phyloP scores from a whole-genome alignment of 108 stramenopile genomes.

The Pseudonitzschia pungens region DNA sequence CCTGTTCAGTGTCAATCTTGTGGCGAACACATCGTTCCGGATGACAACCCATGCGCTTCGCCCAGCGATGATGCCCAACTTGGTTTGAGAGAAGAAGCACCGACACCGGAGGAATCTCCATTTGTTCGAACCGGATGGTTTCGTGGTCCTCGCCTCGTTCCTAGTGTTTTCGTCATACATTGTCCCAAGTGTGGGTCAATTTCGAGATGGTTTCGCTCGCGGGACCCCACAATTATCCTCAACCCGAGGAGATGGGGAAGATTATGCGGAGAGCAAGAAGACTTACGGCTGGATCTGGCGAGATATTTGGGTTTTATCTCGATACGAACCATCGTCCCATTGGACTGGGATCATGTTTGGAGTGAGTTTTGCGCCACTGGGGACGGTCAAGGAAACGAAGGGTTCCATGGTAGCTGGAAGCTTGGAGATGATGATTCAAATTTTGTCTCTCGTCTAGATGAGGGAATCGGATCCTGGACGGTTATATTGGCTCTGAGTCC shows the following conservation, averaged over 20 bases:
- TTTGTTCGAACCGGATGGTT: slow-evolving; percentile 45
- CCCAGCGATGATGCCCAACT: slow-evolving; percentile 23
- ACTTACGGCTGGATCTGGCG: slow-evolving; percentile 43
- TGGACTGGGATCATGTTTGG: slow-evolving; percentile 62
- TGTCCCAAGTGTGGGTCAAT: slow-evolving; percentile 31
- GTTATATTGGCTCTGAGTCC: slow-evolving; percentile 39
- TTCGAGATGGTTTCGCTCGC: slow-evolving; percentile 45
- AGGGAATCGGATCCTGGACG: slow-evolving; percentile 52
- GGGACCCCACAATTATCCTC: slow-evolving; percentile 37
- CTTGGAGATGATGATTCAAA: slow-evolving; percentile 42
- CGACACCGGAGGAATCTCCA: slow-evolving; percentile 17
- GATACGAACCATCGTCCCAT: slow-evolving; percentile 34
- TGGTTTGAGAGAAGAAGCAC: slow-evolving; percentile 36
- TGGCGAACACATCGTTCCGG: slow-evolving; percentile 42
- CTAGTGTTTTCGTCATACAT: slow-evolving; percentile 29
- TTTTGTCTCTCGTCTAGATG: slow-evolving; percentile 46
- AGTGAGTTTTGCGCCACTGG: slow-evolving; percentile 32
- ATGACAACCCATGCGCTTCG: not conserved
- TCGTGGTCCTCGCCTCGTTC: slow-evolving; percentile 31
- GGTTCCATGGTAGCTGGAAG: not conserved
- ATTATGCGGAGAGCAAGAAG: slow-evolving; percentile 53
- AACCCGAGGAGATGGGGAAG: slow-evolving; percentile 46
- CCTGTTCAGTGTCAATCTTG: slow-evolving; percentile 50
- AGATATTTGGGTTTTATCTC: slow-evolving; percentile 37
- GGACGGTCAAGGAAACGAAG: not conserved